Evolutionary conservation across 2,329 filamentous ascomycete species (phyloP).

Genomic region (Penicillium aurantiogriseum): DNA sequence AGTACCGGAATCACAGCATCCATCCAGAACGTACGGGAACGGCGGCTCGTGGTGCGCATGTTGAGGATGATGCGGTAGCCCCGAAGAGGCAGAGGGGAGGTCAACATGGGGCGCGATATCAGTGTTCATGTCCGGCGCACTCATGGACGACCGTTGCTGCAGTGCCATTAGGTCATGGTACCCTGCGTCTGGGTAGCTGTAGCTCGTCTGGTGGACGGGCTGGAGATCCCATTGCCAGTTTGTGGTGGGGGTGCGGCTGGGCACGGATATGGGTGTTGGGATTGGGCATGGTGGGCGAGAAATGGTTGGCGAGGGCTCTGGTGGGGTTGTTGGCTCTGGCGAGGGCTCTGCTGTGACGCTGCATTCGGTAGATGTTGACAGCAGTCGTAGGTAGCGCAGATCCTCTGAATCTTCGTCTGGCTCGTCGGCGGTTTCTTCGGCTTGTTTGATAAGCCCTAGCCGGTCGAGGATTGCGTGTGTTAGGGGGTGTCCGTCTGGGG

Average conservation of each 20-base stretch:
- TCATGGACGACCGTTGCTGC: constrained; percentile 18
- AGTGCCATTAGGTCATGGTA: constrained; percentile 24
- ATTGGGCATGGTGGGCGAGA: constrained; percentile 19
- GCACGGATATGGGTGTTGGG: constrained; percentile 9
- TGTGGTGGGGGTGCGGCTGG: constrained; percentile 4
- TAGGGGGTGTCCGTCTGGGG: constrained; percentile 41
- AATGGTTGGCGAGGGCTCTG: constrained; percentile 30
- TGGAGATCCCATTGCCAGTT: constrained; percentile 33
- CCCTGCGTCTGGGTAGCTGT: constrained; percentile 21
- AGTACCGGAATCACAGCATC: constrained; percentile 11
- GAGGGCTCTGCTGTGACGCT: constrained; percentile 41
- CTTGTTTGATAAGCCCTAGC: constrained; percentile 44
- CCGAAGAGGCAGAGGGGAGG: constrained; percentile 2
- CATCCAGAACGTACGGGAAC: constrained; percentile 28
- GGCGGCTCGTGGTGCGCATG: constrained; percentile 16
- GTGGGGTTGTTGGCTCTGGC: constrained; percentile 36
- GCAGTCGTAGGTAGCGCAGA: constrained; percentile 36
- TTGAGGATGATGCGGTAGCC: constrained; percentile 3
- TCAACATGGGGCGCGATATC: constrained; percentile 19
- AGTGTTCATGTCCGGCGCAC: constrained; percentile 13
- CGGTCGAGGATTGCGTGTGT: constrained; percentile 46
- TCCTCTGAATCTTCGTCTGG: constrained; percentile 38
- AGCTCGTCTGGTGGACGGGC: constrained; percentile 20
- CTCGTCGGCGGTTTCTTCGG: constrained; percentile 40
- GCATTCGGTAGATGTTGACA: constrained; percentile 39